Evolutionary conservation across 805 yeast species (phyloP).

Genomic region (Saccharomycopsis guyanensis): DNA sequence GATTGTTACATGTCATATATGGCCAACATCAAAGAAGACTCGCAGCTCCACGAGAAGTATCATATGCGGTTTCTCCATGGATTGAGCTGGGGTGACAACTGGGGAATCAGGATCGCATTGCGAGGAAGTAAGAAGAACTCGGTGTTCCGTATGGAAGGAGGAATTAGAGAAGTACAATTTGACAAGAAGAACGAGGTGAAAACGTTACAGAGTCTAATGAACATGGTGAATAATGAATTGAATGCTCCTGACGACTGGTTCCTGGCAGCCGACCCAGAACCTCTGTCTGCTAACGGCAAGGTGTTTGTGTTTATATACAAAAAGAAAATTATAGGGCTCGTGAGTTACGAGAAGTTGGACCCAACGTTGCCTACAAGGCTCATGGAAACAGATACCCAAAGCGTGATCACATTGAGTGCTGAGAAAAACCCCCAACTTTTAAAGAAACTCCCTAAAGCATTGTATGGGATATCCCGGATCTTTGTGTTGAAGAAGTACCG

Average conservation of each 20-base stretch:
- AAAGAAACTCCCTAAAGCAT: constrained; percentile 15
- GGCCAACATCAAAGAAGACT: constrained; percentile 35
- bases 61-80: constrained; percentile 47
- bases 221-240: constrained; percentile 50
- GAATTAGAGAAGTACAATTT: constrained; percentile 32
- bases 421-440: constrained; percentile 1
- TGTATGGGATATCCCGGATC: constrained; percentile 40
- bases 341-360: constrained; percentile 35
- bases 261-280: constrained; percentile 9
- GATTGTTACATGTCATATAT: constrained; percentile 49
- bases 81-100: constrained; percentile 36
- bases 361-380: constrained; percentile 1
- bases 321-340: constrained; percentile 45
- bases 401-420: constrained; percentile 4
- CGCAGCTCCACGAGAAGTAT: constrained; percentile 41
- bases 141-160: constrained; percentile 22
- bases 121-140: constrained; percentile 1
- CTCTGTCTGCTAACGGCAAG: constrained; percentile 30
- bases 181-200: constrained; percentile 28
- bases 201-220: constrained; percentile 35
- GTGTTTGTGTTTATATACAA: constrained; percentile 44
- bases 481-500: constrained; percentile 40
- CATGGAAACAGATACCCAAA: constrained; percentile 16
- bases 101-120: constrained; percentile 27
- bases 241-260: constrained; percentile 48